Evolutionary conservation across 2,329 filamentous ascomycete species (phyloP).

Genomic region (Pseudocercospora vitis): DNA sequence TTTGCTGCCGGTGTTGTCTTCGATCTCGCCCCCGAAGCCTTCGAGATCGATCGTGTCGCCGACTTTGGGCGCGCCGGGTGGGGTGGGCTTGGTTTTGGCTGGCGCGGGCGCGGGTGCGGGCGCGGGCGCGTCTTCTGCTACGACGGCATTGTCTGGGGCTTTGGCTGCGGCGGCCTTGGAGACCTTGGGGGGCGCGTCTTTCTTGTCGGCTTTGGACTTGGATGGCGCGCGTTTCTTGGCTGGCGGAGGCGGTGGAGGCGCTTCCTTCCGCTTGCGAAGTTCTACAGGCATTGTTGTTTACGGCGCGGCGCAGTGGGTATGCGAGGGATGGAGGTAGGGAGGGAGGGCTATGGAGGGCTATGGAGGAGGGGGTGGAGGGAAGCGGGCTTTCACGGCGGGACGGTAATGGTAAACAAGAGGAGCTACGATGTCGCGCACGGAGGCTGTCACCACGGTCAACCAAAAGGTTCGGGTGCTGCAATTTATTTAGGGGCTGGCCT

Average conservation of each 20-base stretch:
- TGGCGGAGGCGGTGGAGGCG: constrained; percentile 49
- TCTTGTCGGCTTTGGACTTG: constrained; percentile 39
- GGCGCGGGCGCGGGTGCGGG: constrained; percentile 9
- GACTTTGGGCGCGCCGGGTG: constrained; percentile 35
- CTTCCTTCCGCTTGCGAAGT: constrained; percentile 63
- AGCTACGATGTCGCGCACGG: background rate
- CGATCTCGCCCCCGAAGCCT: constrained; percentile 66
- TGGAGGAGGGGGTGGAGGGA: background rate
- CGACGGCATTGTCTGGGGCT: constrained; percentile 31
- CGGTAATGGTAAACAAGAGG: background rate
- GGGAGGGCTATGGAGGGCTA: background rate
- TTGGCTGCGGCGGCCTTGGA: constrained; percentile 41
- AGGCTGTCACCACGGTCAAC: background rate
- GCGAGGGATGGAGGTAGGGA: background rate
- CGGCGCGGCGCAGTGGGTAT: no score
- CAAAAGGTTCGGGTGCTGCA: no score
- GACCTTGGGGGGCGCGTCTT: constrained; percentile 30
- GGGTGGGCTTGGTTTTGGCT: constrained; percentile 17
- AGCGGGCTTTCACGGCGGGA: background rate
- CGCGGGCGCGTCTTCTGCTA: constrained; percentile 32
- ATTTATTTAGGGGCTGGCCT: background rate
- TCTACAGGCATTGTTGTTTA: constrained; percentile 52
- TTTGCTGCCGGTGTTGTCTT: constrained; percentile 80
- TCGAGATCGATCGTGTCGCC: constrained; percentile 57
- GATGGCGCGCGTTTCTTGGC: constrained; percentile 45